These are phyloP conservation scores for Chrysoporthe deuterocubensis DNA, from an alignment of 2,329 filamentous ascomycete species.

Conservation along the genomic window DNA sequence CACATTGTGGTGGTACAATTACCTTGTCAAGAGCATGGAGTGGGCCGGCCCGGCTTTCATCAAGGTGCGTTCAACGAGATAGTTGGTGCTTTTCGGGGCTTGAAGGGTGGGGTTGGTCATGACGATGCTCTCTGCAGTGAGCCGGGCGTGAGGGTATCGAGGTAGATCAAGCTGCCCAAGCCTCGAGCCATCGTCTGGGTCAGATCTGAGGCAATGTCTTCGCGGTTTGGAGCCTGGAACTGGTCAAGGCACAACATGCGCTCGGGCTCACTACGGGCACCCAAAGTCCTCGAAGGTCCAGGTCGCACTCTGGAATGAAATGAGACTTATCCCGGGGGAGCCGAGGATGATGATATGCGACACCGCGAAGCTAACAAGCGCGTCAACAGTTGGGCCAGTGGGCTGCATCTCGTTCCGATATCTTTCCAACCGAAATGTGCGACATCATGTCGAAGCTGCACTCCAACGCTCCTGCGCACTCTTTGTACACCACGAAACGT, in stretches of 20 bases:
- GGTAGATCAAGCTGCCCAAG: too few relatives aligned
- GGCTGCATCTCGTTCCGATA: slow-evolving; percentile 94
- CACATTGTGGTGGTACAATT: slow-evolving; percentile 92
- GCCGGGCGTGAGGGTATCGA: too few relatives aligned
- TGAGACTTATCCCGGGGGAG: not conserved
- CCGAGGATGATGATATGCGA: not conserved
- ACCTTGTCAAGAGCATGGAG: slow-evolving; percentile 89
- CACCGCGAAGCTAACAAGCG: not conserved
- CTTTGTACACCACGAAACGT: slow-evolving; percentile 75
- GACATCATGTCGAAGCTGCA: slow-evolving; percentile 92
- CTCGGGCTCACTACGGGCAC: too few relatives aligned
- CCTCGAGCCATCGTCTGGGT: too few relatives aligned
- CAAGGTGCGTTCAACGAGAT: slow-evolving; percentile 63
- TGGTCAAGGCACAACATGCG: too few relatives aligned
- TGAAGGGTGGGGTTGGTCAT: not conserved
- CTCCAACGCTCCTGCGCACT: slow-evolving; percentile 92
- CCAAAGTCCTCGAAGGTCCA: too few relatives aligned
- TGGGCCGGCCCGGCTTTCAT: slow-evolving; percentile 94
- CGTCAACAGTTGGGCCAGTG: slow-evolving; percentile 81
- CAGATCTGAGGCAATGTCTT: too few relatives aligned
- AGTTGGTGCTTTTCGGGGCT: not conserved
- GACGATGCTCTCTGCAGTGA: too few relatives aligned
- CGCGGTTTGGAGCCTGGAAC: too few relatives aligned
- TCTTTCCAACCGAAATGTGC: slow-evolving; percentile 93
- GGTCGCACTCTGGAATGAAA: too few relatives aligned